These are phyloP conservation scores for Fusarium sublunatum DNA, from an alignment of 2,329 filamentous ascomycete genomes.

Conservation along the genomic window DNA sequence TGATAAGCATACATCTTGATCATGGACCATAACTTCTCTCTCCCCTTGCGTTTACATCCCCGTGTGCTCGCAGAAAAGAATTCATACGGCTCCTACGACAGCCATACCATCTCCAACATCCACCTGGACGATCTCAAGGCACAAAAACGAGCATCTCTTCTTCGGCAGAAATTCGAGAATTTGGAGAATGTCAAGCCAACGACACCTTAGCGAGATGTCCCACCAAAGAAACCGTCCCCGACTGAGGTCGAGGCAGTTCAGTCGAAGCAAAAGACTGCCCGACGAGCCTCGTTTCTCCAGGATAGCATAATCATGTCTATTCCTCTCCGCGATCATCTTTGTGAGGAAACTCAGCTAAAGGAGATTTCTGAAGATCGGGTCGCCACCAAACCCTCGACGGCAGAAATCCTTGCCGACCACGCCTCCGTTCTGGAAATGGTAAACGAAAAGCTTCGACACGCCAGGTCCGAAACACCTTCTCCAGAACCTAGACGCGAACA, in stretches of 20 bases:
- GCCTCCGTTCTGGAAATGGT: conserved; percentile 31
- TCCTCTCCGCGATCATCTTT: conserved; percentile 2
- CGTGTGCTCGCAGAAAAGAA: not conserved
- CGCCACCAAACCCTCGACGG: not conserved
- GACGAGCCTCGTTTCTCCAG: conserved; percentile 24
- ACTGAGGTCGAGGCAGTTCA: conserved; percentile 22
- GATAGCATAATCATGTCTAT: conserved; percentile 9
- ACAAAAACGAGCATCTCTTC: conserved; percentile 11
- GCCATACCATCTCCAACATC: conserved; percentile 8
- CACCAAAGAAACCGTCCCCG: not conserved
- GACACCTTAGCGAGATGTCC: conserved; percentile 12
- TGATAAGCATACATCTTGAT: conserved; percentile 2
- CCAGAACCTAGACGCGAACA: conserved; percentile 11
- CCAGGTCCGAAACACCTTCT: conserved; percentile 25
- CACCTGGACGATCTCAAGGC: conserved; percentile 3
- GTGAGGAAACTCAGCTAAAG: conserved; percentile 26
- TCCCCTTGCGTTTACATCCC: conserved; percentile 31
- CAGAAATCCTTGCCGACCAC: conserved; percentile 36
- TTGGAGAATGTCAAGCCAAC: conserved; percentile 24
- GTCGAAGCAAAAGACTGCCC: conserved; percentile 23
- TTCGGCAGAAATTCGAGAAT: conserved; percentile 5
- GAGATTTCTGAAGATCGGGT: conserved; percentile 9
- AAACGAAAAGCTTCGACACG: conserved; percentile 22
- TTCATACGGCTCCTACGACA: not conserved
- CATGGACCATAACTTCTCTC: conserved; percentile 36